Base-by-base conservation (phyloP, 2,329 filamentous ascomycete species). In the Stachybotrys echinatus region DNA sequence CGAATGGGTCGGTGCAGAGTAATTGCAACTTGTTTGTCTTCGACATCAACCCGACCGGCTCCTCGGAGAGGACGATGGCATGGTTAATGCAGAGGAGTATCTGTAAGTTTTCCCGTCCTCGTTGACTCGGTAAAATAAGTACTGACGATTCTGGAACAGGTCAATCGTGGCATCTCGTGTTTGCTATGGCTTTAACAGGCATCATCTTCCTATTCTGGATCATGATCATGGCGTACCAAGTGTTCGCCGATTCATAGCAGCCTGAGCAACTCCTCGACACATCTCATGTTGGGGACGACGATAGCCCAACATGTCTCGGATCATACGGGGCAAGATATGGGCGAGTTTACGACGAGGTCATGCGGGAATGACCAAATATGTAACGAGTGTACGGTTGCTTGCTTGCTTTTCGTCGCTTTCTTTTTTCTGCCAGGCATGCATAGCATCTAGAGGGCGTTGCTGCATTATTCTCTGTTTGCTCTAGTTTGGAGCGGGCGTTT, bases 161-260 rank as follows among this genome's bases (percentile, higher is more conserved):
- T 63, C 79, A 83, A 65, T 75, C 75, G 42, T 87, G 84, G 84
- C 77, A 83, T 57, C 75, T 84, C 2, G 79, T 80, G 2, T 87
- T 85, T 65, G 76, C 81, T 1, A 83, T 87, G 62, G 75, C 75
- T 18, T 64, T 87, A 21, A 76, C 83, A 2, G 83, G 83, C 0
- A 70, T 66, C 18, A 67, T 84, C 1, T 85, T 85, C 55, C 63
- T 85, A 51, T 61, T 86, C n/a, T 86, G 83, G 83, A 80, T 85
- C 59, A 84, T 85, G 74, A 70, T 85, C 54, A 85, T 86, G 77
- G 78, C 81, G 12, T 81, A 83, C 57, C 81, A 84, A 54, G 83
- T 86, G 10, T 86, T 82, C 69, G 76, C 65, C 52, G 62, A 67
- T 46, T 73, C 70, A 54, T 71, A 49, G 54, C 40, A 6, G n/a